These are phyloP conservation scores for Cyphellophora attinorum DNA, from an alignment of 2,329 filamentous ascomycete genomes.

Conservation along the genomic window DNA sequence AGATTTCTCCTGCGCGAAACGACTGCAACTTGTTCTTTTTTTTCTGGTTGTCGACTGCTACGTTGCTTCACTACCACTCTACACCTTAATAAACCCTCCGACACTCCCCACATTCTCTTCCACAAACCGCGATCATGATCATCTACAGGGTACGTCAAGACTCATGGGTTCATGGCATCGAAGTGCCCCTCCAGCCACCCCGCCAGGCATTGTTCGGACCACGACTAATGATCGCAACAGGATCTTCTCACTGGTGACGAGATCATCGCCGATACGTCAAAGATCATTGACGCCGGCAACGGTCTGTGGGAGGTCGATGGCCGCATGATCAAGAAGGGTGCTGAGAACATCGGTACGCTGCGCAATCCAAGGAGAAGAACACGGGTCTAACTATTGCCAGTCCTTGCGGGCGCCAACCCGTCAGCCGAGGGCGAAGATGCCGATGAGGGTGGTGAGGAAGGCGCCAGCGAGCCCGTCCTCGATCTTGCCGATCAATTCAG, in stretches of 20 bases:
- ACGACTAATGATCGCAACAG: slow-evolving; percentile 49
- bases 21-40: background rate
- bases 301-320: slow-evolving; percentile 87
- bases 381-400: slow-evolving; percentile 6
- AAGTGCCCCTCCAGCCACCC: too few relatives aligned
- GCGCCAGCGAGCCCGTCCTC: slow-evolving; percentile 57
- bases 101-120: slow-evolving; percentile 6
- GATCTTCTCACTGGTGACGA: slow-evolving; percentile 86
- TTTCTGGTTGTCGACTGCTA: background rate
- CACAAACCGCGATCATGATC: slow-evolving; percentile 47
- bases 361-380: too few relatives aligned
- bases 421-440: slow-evolving; percentile 78
- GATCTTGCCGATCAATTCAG: slow-evolving; percentile 92
- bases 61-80: background rate
- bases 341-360: slow-evolving; percentile 63
- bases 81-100: slow-evolving; percentile 14
- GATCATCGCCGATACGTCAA: slow-evolving; percentile 92
- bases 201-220: slow-evolving; percentile 2
- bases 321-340: slow-evolving; percentile 73
- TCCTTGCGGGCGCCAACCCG: slow-evolving; percentile 73
- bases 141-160: slow-evolving; percentile 54
- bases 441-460: slow-evolving; percentile 62
- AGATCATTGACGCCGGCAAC: slow-evolving; percentile 69
- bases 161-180: background rate
- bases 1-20: background rate